phyloP scores from a whole-genome alignment of 164 flowering plant genomes.

The Kingdonia uniflora region DNA sequence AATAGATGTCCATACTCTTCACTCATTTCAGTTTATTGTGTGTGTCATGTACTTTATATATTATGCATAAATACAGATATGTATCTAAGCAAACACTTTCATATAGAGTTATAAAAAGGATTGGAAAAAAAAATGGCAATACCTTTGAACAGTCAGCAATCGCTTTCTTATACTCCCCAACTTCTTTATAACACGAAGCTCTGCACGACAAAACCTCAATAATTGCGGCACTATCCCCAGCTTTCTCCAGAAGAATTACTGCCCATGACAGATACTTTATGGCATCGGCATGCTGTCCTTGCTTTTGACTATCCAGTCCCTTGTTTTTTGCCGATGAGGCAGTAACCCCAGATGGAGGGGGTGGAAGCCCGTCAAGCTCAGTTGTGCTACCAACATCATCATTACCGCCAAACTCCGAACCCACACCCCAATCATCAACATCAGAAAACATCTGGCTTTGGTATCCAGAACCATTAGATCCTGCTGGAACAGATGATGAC shows the following conservation, averaged over 20 bases:
- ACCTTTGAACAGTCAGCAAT: conserved; percentile 96
- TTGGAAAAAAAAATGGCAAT: conserved; percentile 6
- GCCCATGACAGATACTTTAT: conserved; percentile 99
- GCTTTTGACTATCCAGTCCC: conserved; percentile 82
- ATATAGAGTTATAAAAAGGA: not conserved
- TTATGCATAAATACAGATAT: no score
- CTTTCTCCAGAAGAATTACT: conserved; percentile 57
- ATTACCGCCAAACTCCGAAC: conserved; percentile 39
- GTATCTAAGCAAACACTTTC: no score
- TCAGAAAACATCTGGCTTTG: conserved; percentile 36
- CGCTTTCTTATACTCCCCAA: conserved; percentile 96
- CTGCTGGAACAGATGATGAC: conserved; percentile 26
- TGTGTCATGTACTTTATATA: no score
- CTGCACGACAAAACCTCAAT: conserved; percentile 62
- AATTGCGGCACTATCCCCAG: conserved; percentile 40
- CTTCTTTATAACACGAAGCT: conserved; percentile 97
- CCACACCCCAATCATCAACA: conserved; percentile 73
- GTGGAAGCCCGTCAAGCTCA: conserved; percentile 93
- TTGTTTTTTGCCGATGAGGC: conserved; percentile 68
- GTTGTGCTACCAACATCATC: conserved; percentile 47
- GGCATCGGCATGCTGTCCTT: conserved; percentile 97
- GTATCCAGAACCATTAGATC: conserved; percentile 22
- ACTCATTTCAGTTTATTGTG: no score
- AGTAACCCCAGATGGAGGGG: conserved; percentile 79
- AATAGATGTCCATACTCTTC: no score